A percentile compares a stretch with the other conserved stretches of the same genome.
Evolutionary conservation across 441 rosid genomes (phyloP).

Genomic region (Mallotus japonicus): DNA sequence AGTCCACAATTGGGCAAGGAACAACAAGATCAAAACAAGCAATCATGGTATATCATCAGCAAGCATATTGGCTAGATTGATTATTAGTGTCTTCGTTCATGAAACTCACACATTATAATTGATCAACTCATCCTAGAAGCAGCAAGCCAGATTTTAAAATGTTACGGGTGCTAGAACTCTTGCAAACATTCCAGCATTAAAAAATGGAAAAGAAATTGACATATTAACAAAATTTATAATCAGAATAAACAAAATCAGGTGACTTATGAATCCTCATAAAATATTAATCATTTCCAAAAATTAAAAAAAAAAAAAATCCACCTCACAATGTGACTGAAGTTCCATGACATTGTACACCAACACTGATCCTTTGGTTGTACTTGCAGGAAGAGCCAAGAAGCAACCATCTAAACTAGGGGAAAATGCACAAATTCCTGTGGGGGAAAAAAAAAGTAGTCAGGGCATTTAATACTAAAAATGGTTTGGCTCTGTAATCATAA

Average conservation of each 20-base stretch:
- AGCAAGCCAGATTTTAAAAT: not conserved
- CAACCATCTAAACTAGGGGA: conserved; percentile 80
- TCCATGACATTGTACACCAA: conserved; percentile 83
- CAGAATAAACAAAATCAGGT: not conserved
- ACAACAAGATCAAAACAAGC: not conserved
- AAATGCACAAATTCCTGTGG: conserved; percentile 79
- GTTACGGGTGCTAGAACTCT: not conserved
- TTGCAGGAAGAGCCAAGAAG: conserved; percentile 93
- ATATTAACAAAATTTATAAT: not conserved
- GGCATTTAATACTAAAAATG: not conserved
- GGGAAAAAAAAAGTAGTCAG: not conserved
- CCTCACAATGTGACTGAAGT: conserved; percentile 82
- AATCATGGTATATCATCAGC: not conserved
- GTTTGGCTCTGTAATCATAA: not conserved
- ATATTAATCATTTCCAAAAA: conserved; percentile 6
- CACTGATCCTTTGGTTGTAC: conserved; percentile 71
- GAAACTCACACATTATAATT: conserved; percentile 3
- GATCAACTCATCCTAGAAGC: conserved; percentile 5
- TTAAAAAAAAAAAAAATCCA: conserved; percentile 9
- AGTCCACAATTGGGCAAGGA: not conserved
- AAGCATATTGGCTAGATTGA: not conserved
- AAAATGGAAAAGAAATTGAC: not conserved
- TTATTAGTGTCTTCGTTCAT: not conserved
- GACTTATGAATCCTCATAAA: not conserved
- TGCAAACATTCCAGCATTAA: not conserved